Conservation (phyloP, 2,329 filamentous ascomycete genomes). For the Dactylonectria macrodidyma region DNA sequence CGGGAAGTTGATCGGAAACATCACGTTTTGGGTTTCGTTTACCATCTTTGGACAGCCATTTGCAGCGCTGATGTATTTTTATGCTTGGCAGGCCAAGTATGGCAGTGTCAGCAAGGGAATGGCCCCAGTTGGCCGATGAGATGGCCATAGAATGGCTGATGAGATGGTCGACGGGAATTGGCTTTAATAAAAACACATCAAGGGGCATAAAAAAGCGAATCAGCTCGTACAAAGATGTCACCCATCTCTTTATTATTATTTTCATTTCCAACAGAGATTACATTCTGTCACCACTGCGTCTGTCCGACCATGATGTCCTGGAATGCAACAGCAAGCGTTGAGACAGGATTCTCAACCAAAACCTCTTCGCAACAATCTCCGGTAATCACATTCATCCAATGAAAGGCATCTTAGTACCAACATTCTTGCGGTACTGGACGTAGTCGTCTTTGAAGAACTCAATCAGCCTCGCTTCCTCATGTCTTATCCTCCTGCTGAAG, state of each 20-base stretch:
- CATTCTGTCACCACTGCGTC: not conserved
- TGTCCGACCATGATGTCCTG: not conserved
- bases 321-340: not conserved
- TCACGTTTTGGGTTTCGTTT: slow-evolving; percentile 97
- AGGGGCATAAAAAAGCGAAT: slow-evolving; percentile 3
- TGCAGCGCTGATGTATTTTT: slow-evolving; percentile 94
- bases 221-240: slow-evolving; percentile 17
- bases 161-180: no score
- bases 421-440: slow-evolving; percentile 77
- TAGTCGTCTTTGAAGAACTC: slow-evolving; percentile 91
- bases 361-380: not conserved
- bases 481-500: slow-evolving; percentile 80
- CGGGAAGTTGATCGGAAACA: slow-evolving; percentile 88
- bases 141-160: not conserved
- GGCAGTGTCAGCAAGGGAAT: slow-evolving; percentile 78
- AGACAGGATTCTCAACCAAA: not conserved
- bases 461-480: slow-evolving; percentile 84
- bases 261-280: not conserved
- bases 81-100: slow-evolving; percentile 98
- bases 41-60: slow-evolving; percentile 96
- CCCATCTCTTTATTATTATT: slow-evolving; percentile 19
- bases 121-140: slow-evolving; percentile 29
- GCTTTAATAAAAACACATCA: not conserved
- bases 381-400: slow-evolving; percentile 43
- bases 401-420: slow-evolving; percentile 86